Evolutionary conservation across 495 filamentous ascomycete genomes (phyloP).

Genomic region (Neurospora hispaniola): DNA sequence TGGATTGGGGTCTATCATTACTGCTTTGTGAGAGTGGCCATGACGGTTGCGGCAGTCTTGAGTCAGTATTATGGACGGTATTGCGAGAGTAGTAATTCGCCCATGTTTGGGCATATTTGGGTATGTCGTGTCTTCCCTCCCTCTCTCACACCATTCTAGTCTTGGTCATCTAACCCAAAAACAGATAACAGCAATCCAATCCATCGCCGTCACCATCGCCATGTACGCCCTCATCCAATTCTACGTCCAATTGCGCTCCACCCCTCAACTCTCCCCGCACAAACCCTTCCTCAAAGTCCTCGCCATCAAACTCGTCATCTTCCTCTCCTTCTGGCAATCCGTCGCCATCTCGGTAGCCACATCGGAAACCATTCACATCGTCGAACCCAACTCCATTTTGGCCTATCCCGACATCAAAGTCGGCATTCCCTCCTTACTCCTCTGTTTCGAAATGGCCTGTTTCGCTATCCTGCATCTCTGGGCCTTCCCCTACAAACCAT

Average conservation of each 20-base stretch:
- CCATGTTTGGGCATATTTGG: constrained; percentile 78
- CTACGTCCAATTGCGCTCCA: constrained; percentile 56
- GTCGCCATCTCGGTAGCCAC: constrained; percentile 60
- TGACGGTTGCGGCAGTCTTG: constrained; percentile 69
- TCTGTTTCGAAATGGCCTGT: constrained; percentile 81
- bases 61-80: constrained; percentile 60
- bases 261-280: constrained; percentile 55
- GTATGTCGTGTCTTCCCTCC: constrained; percentile 30
- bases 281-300: constrained; percentile 72
- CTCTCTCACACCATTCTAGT: too few species aligned
- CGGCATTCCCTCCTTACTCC: constrained; percentile 65
- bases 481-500: constrained; percentile 58
- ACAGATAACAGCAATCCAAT: constrained; percentile 60
- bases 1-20: constrained; percentile 87
- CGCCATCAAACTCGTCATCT: constrained; percentile 89
- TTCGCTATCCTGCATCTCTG: constrained; percentile 72
- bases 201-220: constrained; percentile 65
- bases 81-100: constrained; percentile 67
- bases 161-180: background rate
- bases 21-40: constrained; percentile 74
- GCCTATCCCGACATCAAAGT: constrained; percentile 67
- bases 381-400: constrained; percentile 51
- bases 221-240: constrained; percentile 93
- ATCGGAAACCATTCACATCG: constrained; percentile 41
- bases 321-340: constrained; percentile 88